Base-by-base conservation (phyloP, 179 eudicot species). In the Heliamphora pulchella region DNA sequence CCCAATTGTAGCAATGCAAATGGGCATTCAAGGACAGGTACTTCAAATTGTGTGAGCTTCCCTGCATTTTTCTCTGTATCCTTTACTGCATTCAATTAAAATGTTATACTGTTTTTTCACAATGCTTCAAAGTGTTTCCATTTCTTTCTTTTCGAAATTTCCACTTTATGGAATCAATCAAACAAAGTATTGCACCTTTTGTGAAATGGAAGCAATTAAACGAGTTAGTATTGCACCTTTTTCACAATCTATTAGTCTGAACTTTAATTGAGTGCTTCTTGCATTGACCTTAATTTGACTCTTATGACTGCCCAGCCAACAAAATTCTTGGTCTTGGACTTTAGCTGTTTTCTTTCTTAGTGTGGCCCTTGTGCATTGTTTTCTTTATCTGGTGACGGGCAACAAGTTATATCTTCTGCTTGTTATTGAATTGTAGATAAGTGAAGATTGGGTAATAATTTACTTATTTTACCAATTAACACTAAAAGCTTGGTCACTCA, bases 11-110 rank as follows among this genome's bases (percentile, higher is more conserved):
- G 98, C 98, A 59, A 86, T 95, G 92, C 97, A 93, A 87, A 93
- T 95, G 98, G 98, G 98, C 79, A 95, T 95, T 86, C 98, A 93
- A 75, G 98, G 98, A 70, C 98, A 95, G 97, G 98, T 89, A 84
- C 11, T 58, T 80, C 18, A 15, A 54, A 53, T 58, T 31, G n/a
- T 14, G 15, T 48, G 43, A 18, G 44, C 48, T 65, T 18, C 50
- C n/a, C 18, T 44, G 15, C 48, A 51, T 74, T 17, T 62, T 39
- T 41, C 68, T n/a, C 11, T 39, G n/a, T 47, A 39, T 68, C 46
- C 50, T 75, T 17, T 65, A 51, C 22, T 46, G 15, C 15, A 54
- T 48, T 7, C 44, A 79, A 71, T 31, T 46, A 8, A 22, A 46
- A 4, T 20, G 11, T 54, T 44, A 6, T 17, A 43, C 39, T 61